Conservation (phyloP, 176 grass and related monocot species). For the Rhynchospora tenuis region DNA sequence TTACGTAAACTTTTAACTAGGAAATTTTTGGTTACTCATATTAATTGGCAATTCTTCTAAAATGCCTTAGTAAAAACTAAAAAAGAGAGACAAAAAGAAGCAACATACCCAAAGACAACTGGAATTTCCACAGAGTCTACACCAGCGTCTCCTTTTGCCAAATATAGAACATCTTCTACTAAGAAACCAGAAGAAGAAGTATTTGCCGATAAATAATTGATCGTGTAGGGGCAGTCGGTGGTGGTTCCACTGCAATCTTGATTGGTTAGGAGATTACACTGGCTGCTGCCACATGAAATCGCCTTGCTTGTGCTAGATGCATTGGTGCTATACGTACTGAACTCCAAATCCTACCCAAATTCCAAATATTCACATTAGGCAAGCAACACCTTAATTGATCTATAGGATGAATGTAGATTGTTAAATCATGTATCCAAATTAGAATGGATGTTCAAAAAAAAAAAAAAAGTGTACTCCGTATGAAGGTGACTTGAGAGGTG, state of each 20-base stretch:
- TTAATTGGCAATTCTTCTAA: background rate
- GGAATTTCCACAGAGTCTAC: constrained; percentile 2
- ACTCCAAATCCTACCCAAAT: background rate
- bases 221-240: constrained; percentile 51
- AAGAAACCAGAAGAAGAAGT: constrained; percentile 41
- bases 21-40: background rate
- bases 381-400: background rate
- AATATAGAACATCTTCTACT: constrained; percentile 36
- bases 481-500: background rate
- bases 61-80: background rate
- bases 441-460: background rate
- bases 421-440: background rate
- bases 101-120: constrained; percentile 40
- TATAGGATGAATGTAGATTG: background rate
- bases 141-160: constrained; percentile 16
- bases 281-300: constrained; percentile 39
- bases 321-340: constrained; percentile 42
- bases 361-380: background rate
- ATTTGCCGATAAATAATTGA: constrained; percentile 23
- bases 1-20: background rate
- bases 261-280: constrained; percentile 31
- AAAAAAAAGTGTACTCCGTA: constrained; percentile 21
- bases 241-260: constrained; percentile 21
- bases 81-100: background rate
- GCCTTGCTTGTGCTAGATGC: constrained; percentile 64